phyloP scores from a whole-genome alignment of 768 basidiomycete species.

The Suillus paluster region DNA sequence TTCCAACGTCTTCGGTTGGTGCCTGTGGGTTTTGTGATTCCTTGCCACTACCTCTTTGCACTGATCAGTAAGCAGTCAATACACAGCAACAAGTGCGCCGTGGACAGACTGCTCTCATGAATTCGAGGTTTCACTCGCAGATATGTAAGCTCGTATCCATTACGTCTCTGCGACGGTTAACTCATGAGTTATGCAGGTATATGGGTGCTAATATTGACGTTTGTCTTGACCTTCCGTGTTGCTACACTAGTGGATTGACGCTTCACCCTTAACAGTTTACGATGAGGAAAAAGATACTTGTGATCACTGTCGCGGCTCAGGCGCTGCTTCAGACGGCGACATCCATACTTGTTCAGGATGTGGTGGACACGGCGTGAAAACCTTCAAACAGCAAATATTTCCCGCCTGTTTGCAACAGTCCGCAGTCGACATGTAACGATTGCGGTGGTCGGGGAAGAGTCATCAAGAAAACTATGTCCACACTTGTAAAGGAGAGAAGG shows the following conservation, averaged over 20 bases:
- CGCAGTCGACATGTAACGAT: slow-evolving; percentile 80
- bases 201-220: slow-evolving; percentile 86
- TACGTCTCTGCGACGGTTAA: slow-evolving; percentile 7
- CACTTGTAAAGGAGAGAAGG: slow-evolving; percentile 84
- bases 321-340: slow-evolving; percentile 87
- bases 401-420: slow-evolving; percentile 94
- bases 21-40: slow-evolving; percentile 61
- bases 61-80: slow-evolving; percentile 31
- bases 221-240: slow-evolving; percentile 23
- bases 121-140: slow-evolving; percentile 85
- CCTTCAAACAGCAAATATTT: slow-evolving; percentile 91
- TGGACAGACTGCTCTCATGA: slow-evolving; percentile 80
- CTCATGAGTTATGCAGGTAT: slow-evolving; percentile 54
- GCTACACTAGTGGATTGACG: slow-evolving; percentile 10
- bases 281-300: slow-evolving; percentile 92
- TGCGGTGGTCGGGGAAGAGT: slow-evolving; percentile 85
- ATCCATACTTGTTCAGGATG: slow-evolving; percentile 88
- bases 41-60: background rate
- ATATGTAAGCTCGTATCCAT: slow-evolving; percentile 58
- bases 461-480: slow-evolving; percentile 77
- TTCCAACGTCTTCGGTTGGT: slow-evolving; percentile 87
- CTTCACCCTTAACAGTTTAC: slow-evolving; percentile 67
- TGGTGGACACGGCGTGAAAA: slow-evolving; percentile 81
- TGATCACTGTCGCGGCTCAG: slow-evolving; percentile 95
- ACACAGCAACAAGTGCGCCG: slow-evolving; percentile 68